A percentile compares a stretch with the other conserved stretches of the same genome.
Conservation (phyloP, 2,329 filamentous ascomycete genomes). For the Neopestalotiopsis sp. region DNA sequence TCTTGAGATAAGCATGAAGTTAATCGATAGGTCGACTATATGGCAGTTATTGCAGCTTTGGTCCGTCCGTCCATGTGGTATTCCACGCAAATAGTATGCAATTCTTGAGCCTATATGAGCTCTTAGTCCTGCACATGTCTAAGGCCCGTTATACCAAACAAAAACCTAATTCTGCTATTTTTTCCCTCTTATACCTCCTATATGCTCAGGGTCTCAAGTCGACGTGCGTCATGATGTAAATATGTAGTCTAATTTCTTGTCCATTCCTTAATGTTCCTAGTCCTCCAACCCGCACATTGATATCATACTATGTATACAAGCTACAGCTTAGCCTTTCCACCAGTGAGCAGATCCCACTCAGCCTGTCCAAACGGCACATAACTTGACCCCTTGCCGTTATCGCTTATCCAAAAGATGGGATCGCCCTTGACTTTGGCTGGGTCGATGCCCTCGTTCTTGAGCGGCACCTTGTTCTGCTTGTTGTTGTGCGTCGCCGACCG, state of each 20-base stretch:
- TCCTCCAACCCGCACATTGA: background rate
- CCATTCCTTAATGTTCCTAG: background rate
- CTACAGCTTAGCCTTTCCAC: slow-evolving; percentile 50
- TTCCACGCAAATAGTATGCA: too few relatives aligned
- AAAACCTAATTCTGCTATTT: too few relatives aligned
- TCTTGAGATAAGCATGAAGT: background rate
- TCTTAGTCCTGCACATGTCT: background rate
- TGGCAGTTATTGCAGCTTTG: background rate
- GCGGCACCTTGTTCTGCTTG: slow-evolving; percentile 78
- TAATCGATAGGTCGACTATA: background rate
- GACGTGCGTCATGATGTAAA: background rate
- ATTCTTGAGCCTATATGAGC: too few relatives aligned
- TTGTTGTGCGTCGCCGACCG: slow-evolving; percentile 74
- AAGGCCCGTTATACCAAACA: too few relatives aligned
- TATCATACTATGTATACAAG: background rate
- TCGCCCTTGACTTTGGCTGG: slow-evolving; percentile 52
- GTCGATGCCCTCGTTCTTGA: slow-evolving; percentile 71
- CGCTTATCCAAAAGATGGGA: slow-evolving; percentile 60
- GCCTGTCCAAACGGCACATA: slow-evolving; percentile 63
- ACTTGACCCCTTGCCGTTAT: slow-evolving; percentile 55
- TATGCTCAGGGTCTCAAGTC: background rate
- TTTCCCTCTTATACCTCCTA: too few relatives aligned
- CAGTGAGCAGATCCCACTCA: slow-evolving; percentile 61
- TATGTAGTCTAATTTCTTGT: background rate
- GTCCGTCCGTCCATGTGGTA: too few relatives aligned